Conservation (phyloP, 495 filamentous ascomycete genomes). For the Parathielavia hyrcaniae region DNA sequence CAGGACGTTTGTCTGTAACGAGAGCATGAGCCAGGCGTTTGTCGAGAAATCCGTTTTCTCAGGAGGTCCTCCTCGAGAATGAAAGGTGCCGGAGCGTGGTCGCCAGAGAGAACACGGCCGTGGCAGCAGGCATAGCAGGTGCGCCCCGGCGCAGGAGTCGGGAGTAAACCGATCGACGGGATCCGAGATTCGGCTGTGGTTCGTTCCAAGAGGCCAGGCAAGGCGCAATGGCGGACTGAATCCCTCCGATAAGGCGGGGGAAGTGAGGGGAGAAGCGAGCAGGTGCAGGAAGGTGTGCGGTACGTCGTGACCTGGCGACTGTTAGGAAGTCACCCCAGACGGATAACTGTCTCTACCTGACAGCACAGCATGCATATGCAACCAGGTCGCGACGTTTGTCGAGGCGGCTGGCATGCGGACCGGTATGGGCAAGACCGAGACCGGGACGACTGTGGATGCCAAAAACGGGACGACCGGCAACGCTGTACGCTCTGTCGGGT, state of each 20-base stretch:
- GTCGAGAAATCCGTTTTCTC: not conserved
- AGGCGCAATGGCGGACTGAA: constrained; percentile 2
- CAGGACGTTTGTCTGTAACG: not conserved
- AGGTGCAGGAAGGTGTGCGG: not conserved
- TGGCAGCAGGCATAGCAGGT: not conserved
- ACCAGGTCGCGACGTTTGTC: not conserved
- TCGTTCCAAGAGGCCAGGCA: not conserved
- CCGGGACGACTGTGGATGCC: not conserved
- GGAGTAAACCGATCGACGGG: not conserved
- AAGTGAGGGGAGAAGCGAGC: not conserved
- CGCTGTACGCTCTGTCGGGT: not conserved
- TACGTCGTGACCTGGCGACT: not conserved
- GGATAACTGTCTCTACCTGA: constrained; percentile 2
- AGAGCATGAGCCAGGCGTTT: not conserved
- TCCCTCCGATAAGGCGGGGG: not conserved
- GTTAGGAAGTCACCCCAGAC: constrained; percentile 2
- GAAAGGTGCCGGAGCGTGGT: not conserved
- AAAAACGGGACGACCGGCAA: not conserved
- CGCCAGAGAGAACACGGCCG: not conserved
- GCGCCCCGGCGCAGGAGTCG: not conserved
- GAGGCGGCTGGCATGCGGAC: not conserved
- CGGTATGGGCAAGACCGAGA: not conserved
- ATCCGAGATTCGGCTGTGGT: not conserved
- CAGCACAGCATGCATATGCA: not conserved
- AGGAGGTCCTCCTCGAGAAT: not conserved